Conservation (phyloP, 1,139 yeast genomes). For the Tardiomyces depauwii region DNA sequence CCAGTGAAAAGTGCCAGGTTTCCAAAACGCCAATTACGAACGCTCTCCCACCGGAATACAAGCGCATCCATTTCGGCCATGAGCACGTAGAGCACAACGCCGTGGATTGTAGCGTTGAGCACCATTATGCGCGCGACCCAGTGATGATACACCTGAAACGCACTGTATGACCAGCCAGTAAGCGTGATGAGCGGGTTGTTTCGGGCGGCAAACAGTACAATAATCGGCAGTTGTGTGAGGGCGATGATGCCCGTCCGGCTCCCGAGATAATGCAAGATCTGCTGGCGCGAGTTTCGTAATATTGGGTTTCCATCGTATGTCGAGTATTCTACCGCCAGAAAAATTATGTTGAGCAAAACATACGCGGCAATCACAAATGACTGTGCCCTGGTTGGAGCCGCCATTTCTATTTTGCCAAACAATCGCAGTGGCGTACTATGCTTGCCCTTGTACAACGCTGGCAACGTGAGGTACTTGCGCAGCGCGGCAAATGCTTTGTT, state of each 20-base stretch:
- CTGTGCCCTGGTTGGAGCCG: constrained; percentile 22
- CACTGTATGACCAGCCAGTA: constrained; percentile 51
- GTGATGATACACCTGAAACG: constrained; percentile 47
- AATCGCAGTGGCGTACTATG: too few species aligned
- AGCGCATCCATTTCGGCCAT: too few species aligned
- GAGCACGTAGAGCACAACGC: too few species aligned
- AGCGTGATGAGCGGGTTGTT: constrained; percentile 44
- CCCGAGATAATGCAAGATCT: constrained; percentile 28
- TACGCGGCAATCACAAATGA: constrained; percentile 19
- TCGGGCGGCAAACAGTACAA: constrained; percentile 50
- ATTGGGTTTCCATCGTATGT: constrained; percentile 9
- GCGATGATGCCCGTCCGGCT: constrained; percentile 50
- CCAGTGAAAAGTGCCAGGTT: too few species aligned
- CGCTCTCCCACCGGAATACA: too few species aligned
- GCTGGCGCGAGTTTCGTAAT: constrained; percentile 2
- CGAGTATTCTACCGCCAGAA: constrained; percentile 6
- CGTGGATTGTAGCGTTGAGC: constrained; percentile 33
- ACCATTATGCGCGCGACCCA: constrained; percentile 46
- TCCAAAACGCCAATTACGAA: too few species aligned
- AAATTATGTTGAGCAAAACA: constrained; percentile 8
- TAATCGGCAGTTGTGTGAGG: constrained; percentile 40
- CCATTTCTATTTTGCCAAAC: too few species aligned
- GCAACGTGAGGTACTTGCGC: too few species aligned
- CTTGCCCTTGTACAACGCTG: too few species aligned
- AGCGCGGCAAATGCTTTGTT: too few species aligned